Evolutionary conservation across 257 asterid genomes (phyloP).

Genomic region (Lavandula angustifolia): DNA sequence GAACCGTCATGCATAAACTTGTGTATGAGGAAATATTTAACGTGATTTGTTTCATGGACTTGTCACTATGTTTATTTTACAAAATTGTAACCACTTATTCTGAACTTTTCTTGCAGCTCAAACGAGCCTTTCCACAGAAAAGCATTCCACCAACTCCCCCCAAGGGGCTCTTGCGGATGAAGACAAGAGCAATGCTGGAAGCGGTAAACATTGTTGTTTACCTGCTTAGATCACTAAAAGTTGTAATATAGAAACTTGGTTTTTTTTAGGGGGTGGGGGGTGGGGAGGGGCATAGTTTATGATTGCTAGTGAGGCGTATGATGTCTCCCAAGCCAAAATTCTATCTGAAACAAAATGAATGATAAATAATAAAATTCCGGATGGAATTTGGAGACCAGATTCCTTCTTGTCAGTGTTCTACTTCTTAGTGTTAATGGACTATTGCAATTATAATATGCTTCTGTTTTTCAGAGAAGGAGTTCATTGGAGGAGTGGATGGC

Average conservation of each 20-base stretch:
- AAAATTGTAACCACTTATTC: constrained; percentile 19
- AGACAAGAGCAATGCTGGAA: constrained; percentile 87
- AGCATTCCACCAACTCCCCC: constrained; percentile 85
- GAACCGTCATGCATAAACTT: not conserved
- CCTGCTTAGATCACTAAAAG: not conserved
- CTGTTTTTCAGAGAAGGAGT: constrained; percentile 66
- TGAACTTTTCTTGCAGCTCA: constrained; percentile 59
- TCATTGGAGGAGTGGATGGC: constrained; percentile 95
- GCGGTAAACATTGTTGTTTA: constrained; percentile 54
- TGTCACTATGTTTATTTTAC: not conserved
- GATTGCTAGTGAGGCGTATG: not conserved
- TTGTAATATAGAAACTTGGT: not conserved
- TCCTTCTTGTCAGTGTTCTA: too few relatives aligned
- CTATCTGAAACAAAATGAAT: too few relatives aligned
- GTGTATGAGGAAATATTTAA: constrained; percentile 18
- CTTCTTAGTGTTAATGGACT: too few relatives aligned
- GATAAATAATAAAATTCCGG: too few relatives aligned
- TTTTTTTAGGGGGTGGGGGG: not conserved
- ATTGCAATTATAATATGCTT: too few relatives aligned
- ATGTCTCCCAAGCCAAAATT: too few relatives aligned
- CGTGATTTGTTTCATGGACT: constrained; percentile 8
- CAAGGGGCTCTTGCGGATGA: constrained; percentile 79
- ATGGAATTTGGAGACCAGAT: too few relatives aligned
- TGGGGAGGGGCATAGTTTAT: not conserved
- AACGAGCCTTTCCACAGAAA: constrained; percentile 71